Percentiles rank a stretch among this genome's conserved stretches.
phyloP scores from a whole-genome alignment of 2,329 filamentous ascomycete genomes.

The Cladosporium sp. region DNA sequence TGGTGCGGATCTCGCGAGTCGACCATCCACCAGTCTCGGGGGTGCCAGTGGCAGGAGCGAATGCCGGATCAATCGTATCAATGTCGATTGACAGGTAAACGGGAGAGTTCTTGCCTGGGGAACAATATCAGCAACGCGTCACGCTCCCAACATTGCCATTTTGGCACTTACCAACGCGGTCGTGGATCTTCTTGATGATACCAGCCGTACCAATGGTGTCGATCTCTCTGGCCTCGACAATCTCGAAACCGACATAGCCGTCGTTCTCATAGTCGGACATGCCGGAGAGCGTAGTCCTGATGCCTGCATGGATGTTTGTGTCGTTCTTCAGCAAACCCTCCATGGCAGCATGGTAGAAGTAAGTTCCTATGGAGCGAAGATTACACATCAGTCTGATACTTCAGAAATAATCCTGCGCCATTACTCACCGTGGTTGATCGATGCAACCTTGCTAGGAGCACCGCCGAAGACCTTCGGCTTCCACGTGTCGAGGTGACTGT shows the following conservation, averaged over 20 bases:
- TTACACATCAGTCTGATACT: background rate
- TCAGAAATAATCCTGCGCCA: background rate
- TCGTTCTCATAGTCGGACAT: constrained; percentile 83
- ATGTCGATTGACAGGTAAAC: constrained; percentile 87
- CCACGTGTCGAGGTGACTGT: constrained; percentile 67
- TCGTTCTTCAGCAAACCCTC: constrained; percentile 80
- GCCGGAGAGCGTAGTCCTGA: constrained; percentile 78
- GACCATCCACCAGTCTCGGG: constrained; percentile 77
- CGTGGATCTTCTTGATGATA: constrained; percentile 76
- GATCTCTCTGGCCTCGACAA: constrained; percentile 73
- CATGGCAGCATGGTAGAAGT: constrained; percentile 75
- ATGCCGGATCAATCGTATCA: constrained; percentile 83
- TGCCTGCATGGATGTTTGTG: constrained; percentile 84
- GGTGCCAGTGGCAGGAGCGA: constrained; percentile 73
- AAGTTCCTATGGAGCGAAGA: background rate
- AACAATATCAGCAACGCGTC: background rate
- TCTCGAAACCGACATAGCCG: constrained; percentile 81
- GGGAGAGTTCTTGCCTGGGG: constrained; percentile 57
- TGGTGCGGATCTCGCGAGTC: constrained; percentile 71
- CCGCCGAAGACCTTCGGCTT: constrained; percentile 85
- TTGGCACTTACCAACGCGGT: constrained; percentile 64
- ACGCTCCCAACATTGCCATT: background rate
- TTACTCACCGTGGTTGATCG: constrained; percentile 85
- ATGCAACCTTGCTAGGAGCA: constrained; percentile 71
- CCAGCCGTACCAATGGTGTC: constrained; percentile 67